Evolutionary conservation across 768 basidiomycete species (phyloP).

Genomic region (Phaffia tasmanica): DNA sequence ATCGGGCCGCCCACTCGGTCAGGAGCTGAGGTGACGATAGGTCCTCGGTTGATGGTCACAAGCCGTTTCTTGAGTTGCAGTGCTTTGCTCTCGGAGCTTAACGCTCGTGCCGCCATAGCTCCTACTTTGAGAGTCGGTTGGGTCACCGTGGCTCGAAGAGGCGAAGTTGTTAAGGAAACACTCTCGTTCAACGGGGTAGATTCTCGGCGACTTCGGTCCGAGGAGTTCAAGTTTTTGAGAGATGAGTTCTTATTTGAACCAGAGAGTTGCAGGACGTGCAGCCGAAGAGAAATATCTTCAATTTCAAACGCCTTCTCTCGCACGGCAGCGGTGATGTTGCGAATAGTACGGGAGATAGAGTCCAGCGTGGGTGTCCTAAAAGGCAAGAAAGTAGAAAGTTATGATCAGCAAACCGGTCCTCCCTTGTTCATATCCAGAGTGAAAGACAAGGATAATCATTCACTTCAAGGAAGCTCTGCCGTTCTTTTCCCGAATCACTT

Average conservation of each 20-base stretch:
- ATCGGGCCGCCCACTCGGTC: not conserved
- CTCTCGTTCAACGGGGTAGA: no score
- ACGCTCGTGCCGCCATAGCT: constrained; percentile 14
- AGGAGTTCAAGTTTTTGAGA: not conserved
- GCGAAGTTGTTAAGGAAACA: not conserved
- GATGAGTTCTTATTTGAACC: constrained; percentile 8
- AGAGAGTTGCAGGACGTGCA: constrained; percentile 30
- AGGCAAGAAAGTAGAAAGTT: constrained; percentile 1
- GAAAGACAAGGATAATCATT: constrained; percentile 29
- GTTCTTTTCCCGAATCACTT: constrained; percentile 50
- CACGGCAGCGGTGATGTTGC: constrained; percentile 57
- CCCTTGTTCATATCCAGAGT: not conserved
- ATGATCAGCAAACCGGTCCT: constrained; percentile 6
- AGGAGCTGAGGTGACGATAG: not conserved
- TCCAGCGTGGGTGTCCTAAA: constrained; percentile 71
- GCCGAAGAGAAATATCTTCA: constrained; percentile 35
- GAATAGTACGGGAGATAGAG: constrained; percentile 68
- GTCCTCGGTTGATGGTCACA: constrained; percentile 4
- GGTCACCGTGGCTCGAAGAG: constrained; percentile 1
- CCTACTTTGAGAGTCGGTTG: constrained; percentile 18
- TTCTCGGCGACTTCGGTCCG: no score
- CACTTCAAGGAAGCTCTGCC: constrained; percentile 57
- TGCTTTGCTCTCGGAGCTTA: constrained; percentile 20
- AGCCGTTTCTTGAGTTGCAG: constrained; percentile 11
- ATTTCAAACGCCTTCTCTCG: constrained; percentile 34